Evolutionary conservation across 176 grass and related monocot species (phyloP).

Genomic region (Typha latifolia): DNA sequence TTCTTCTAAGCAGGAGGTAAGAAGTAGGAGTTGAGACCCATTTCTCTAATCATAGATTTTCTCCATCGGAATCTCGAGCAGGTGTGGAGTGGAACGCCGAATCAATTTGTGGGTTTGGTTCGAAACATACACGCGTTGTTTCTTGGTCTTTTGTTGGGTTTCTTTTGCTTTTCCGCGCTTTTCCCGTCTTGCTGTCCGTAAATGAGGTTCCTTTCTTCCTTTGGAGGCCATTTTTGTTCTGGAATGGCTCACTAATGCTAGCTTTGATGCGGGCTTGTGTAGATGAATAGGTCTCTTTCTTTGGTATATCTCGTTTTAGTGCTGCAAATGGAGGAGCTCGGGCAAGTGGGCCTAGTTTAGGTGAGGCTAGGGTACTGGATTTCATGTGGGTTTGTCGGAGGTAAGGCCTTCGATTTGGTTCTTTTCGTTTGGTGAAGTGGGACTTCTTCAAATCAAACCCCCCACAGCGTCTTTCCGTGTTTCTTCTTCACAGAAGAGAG

Average conservation of each 20-base stretch:
- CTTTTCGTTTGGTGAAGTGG: slow-evolving; percentile 6
- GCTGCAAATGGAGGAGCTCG: background rate
- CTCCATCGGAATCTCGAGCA: background rate
- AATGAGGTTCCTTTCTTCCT: background rate
- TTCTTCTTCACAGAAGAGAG: background rate
- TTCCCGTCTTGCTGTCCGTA: background rate
- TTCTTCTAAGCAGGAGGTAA: background rate
- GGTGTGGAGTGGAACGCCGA: background rate
- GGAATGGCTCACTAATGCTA: background rate
- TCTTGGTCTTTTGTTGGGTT: background rate
- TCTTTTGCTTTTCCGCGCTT: background rate
- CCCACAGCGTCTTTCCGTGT: background rate
- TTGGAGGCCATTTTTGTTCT: background rate
- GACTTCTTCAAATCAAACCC: background rate
- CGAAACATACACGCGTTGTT: background rate
- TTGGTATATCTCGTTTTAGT: background rate
- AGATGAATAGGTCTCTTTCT: background rate
- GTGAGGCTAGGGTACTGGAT: slow-evolving; percentile 1
- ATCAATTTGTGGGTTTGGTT: background rate
- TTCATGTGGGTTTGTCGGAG: slow-evolving; percentile 12
- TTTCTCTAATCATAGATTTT: background rate
- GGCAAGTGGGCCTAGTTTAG: background rate
- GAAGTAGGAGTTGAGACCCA: background rate
- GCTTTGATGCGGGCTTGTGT: background rate
- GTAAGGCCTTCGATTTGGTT: slow-evolving; percentile 8